Evolutionary conservation across 768 basidiomycete genomes (phyloP), one percentile per base, ranked within the genome.

Genomic region (Cubamyces lactineus): DNA sequence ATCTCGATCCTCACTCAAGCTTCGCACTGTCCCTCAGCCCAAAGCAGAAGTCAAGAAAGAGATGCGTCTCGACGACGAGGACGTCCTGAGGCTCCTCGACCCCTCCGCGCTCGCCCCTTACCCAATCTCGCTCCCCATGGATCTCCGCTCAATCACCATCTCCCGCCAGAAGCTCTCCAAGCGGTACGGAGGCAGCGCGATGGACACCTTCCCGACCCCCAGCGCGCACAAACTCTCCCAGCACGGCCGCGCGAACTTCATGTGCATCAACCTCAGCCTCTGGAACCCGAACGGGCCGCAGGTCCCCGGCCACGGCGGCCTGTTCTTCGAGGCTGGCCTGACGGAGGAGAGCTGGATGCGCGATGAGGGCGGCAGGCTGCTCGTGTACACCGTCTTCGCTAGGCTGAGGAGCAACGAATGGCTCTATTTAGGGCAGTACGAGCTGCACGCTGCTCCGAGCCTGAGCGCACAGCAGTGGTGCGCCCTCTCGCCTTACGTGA

Each of bases 281-380:
- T 72, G 69, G 42, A 74, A 78, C 42, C 76, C 77, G 1, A 67
- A 77, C 21, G 77, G 72, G 11, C 79, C 77, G 1, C 61, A 74
- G 53, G 42, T 73, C 15, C 75, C 77, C 0, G 78, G 78, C 0
- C 69, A 71, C 0, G 72, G 72, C 0, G 78, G 79, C 0, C 58
- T 80, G 0, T 75, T 65, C 56, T 77, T 77, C 34, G 5, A 56
- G 21, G 48, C 53, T 0, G 13, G n/a, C 12, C n/a, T 26, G 11
- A 45, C 38, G 3, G 45, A 26, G 13, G 57, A 54, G 15, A 6
- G 15, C 23, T 63, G 57, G 62, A 38, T 28, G 26, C 42, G 12
- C 7, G 19, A 40, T 8, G 5, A 26, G 13, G 16, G 24, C n/a
- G 42, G 24, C 56, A 50, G 21, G 24, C 45, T n/a, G 24, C 21